Conservation (phyloP, 1,139 yeast genomes). For the Saccharomyces pastorianus region DNA sequence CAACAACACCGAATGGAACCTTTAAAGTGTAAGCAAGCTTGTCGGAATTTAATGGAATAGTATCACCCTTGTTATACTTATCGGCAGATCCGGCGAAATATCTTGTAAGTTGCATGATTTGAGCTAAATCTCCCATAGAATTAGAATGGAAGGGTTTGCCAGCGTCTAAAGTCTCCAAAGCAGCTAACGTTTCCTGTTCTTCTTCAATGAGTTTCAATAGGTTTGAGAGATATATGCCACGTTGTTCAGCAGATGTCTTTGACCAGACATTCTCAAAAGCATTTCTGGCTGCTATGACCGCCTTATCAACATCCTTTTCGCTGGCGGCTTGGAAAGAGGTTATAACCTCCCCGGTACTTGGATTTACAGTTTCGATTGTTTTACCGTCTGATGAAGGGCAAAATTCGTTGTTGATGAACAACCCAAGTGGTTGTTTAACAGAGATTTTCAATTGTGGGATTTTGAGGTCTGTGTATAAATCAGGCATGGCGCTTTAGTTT, state of each 20-base stretch:
- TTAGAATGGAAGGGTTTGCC: slow-evolving; percentile 54
- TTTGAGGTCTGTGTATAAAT: slow-evolving; percentile 5
- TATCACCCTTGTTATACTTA: slow-evolving; percentile 62
- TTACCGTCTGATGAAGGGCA: slow-evolving; percentile 42
- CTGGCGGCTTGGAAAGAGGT: slow-evolving; percentile 55
- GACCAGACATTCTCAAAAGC: slow-evolving; percentile 56
- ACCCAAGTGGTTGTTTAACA: slow-evolving; percentile 53
- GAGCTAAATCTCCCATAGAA: slow-evolving; percentile 52
- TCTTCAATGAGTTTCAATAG: slow-evolving; percentile 46
- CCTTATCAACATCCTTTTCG: slow-evolving; percentile 61
- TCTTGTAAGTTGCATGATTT: slow-evolving; percentile 53
- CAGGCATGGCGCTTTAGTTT: neutral
- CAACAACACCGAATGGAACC: slow-evolving; percentile 78
- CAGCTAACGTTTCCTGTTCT: slow-evolving; percentile 44
- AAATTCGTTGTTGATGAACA: slow-evolving; percentile 58
- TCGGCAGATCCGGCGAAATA: slow-evolving; percentile 85
- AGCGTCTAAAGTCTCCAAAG: slow-evolving; percentile 55
- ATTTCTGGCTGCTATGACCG: slow-evolving; percentile 63
- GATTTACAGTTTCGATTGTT: slow-evolving; percentile 47
- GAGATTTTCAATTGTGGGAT: slow-evolving; percentile 28
- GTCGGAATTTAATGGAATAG: slow-evolving; percentile 54
- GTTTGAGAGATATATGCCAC: slow-evolving; percentile 42
- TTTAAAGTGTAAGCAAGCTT: slow-evolving; percentile 71
- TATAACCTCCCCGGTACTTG: no score
- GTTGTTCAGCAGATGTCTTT: slow-evolving; percentile 40